These are phyloP conservation scores for Sindora glabra DNA, from an alignment of 306 rosid species.

Conservation along the genomic window DNA sequence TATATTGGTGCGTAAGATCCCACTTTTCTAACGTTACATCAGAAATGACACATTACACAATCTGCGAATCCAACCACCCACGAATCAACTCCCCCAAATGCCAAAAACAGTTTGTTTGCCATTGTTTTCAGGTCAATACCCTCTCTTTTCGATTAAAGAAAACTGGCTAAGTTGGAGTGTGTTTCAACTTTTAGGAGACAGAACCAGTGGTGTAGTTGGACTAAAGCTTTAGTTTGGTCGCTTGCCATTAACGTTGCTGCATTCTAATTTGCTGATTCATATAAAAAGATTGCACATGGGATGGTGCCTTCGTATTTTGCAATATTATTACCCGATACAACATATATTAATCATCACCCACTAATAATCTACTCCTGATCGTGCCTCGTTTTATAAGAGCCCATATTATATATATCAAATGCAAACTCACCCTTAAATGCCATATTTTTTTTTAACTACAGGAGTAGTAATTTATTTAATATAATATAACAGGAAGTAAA, in stretches of 20 bases:
- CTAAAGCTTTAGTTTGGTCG: not conserved
- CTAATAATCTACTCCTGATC: not conserved
- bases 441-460: too few species aligned
- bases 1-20: not conserved
- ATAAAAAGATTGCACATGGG: not conserved
- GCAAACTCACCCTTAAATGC: too few species aligned
- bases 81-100: slow-evolving; percentile 1
- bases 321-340: slow-evolving; percentile 7
- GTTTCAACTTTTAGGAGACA: not conserved
- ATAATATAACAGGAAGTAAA: too few species aligned
- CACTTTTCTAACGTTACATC: slow-evolving; percentile 10
- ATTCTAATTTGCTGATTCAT: not conserved
- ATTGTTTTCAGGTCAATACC: not conserved
- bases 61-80: slow-evolving; percentile 10
- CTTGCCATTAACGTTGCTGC: not conserved
- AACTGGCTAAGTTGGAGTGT: too few species aligned
- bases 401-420: too few species aligned
- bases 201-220: not conserved
- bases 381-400: too few species aligned
- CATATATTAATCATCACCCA: not conserved
- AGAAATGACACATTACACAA: slow-evolving; percentile 10
- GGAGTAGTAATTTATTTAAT: too few species aligned
- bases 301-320: not conserved
- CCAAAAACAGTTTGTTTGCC: not conserved
- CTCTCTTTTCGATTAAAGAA: not conserved